phyloP scores from a whole-genome alignment of 345 rosid genomes.

The Balakata baccata region DNA sequence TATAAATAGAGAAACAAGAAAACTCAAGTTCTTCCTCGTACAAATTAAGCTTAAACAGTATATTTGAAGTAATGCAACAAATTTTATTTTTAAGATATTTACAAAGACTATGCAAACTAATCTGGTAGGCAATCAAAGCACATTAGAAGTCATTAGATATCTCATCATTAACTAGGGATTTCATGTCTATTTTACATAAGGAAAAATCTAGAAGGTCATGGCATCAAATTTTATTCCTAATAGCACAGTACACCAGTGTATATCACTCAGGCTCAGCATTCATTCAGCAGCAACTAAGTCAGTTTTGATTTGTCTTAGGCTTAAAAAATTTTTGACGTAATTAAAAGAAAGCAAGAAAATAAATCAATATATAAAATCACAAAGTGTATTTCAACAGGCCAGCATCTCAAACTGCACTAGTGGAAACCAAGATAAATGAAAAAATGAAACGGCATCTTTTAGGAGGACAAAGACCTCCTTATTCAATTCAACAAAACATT shows the following conservation, averaged over 20 bases:
- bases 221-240: neutral
- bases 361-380: neutral
- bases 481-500: neutral
- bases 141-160: neutral
- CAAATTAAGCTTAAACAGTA: neutral
- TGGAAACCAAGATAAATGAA: neutral
- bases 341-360: neutral
- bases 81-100: neutral
- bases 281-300: neutral
- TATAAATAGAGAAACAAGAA: constrained; percentile 21
- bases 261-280: neutral
- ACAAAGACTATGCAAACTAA: neutral
- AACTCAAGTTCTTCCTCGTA: neutral
- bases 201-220: neutral
- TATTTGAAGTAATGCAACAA: constrained; percentile 7
- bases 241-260: neutral
- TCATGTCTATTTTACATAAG: neutral
- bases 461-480: neutral
- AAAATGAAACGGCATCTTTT: neutral
- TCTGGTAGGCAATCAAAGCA: neutral
- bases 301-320: neutral
- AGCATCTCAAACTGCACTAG: neutral
- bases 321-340: neutral
- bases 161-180: neutral
- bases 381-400: neutral